Base-by-base conservation (phyloP, 352 stramenopile genomes). In the Phytophthora idaei region DNA sequence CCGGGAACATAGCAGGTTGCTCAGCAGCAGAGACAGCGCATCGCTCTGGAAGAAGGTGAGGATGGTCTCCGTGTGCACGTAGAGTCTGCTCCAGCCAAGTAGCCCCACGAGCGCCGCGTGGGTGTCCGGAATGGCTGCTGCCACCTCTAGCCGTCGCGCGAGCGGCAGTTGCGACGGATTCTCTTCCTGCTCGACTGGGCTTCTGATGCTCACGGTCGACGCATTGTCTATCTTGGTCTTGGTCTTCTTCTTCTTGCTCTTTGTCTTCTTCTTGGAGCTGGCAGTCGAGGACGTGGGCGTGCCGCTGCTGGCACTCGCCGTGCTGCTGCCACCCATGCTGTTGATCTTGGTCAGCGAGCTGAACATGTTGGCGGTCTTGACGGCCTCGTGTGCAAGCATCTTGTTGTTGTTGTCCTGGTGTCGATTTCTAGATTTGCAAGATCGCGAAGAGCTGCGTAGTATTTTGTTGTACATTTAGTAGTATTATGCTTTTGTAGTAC, bases 21-120 rank as follows among this genome's bases (percentile, higher is more conserved):
- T 49, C 7, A 95, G 55, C 39, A 95, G 69, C 47, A 90, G 57
- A 34, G 74, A 60, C 45, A 95, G 73, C 31, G 87, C 83, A 15
- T 82, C 57, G 62, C 83, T 83, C 57, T 92, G 76, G 70, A 95
- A 92, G 60, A 93, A 88, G 27, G 66, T 60, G 42, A 87, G 61
- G 53, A 92, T 83, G n/a, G 83, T 83, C 11, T 90, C 83, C 5
- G 81, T 84, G 67, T 85, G 69, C 17, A 83, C 45, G 59, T 79
- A 87, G 39, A 93, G 41, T 12, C 78, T 74, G 37, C 85, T 93
- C 87, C 87, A 95, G 12, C 82, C 83, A 3, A 93, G 52, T 7
- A 95, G 74, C 1, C 87, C 87, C 27, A 90, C 74, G 10, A 95
- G 81, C 31, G 85, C 87, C 9, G 83, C 83, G 48, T 93, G 85